phyloP scores from a whole-genome alignment of 768 basidiomycete genomes.

The Mycena latifolia region DNA sequence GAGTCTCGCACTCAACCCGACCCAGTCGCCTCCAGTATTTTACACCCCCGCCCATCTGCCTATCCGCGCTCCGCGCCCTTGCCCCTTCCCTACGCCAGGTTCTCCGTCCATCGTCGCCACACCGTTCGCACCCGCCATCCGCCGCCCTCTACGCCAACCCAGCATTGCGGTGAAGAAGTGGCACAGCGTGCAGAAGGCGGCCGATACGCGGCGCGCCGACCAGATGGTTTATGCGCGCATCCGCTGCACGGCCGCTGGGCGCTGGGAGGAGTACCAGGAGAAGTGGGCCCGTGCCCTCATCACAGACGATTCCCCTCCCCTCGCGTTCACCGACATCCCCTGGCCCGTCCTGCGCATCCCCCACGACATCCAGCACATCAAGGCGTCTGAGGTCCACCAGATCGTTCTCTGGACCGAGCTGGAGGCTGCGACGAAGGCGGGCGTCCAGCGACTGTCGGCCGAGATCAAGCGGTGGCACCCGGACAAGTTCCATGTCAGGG shows the following conservation, averaged over 20 bases:
- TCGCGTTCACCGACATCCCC: slow-evolving; percentile 17
- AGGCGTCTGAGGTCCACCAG: slow-evolving; percentile 10
- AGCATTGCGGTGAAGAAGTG: slow-evolving; percentile 10
- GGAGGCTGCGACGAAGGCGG: neutral
- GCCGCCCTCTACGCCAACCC: neutral
- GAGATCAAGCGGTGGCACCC: slow-evolving; percentile 24
- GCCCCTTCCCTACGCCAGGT: neutral
- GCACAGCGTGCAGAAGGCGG: neutral
- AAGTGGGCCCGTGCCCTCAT: slow-evolving; percentile 1
- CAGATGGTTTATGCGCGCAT: neutral
- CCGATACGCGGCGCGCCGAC: neutral
- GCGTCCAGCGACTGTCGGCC: neutral
- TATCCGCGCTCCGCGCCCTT: neutral
- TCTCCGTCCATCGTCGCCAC: no score
- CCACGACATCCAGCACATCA: slow-evolving; percentile 11
- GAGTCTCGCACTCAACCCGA: slow-evolving; percentile 7
- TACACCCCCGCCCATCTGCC: neutral
- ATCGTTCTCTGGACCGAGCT: slow-evolving; percentile 6
- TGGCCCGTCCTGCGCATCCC: slow-evolving; percentile 14
- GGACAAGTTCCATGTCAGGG: neutral
- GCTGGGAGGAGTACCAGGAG: slow-evolving; percentile 9
- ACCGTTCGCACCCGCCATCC: no score
- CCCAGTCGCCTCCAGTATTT: slow-evolving; percentile 7
- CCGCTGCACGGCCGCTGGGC: neutral
- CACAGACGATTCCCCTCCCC: neutral